Evolutionary conservation across 306 rosid species (phyloP).

Genomic region (Prunus fruticosa): DNA sequence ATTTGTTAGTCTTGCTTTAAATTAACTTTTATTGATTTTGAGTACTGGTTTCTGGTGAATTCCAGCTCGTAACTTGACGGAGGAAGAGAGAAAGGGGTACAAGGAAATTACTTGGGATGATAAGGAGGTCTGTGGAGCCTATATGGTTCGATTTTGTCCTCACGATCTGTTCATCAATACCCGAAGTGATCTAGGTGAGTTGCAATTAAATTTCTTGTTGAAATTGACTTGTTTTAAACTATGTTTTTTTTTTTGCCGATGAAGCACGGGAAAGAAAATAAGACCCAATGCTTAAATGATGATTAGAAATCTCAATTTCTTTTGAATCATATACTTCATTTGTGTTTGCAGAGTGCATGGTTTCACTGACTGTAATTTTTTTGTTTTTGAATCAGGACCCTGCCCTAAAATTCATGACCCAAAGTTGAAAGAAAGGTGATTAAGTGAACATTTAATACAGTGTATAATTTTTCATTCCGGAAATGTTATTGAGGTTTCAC

Average conservation of each 20-base stretch:
- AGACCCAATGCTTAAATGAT: background rate
- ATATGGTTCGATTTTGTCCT: slow-evolving; percentile 98
- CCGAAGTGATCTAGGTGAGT: slow-evolving; percentile 93
- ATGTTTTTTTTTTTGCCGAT: background rate
- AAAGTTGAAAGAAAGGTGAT: slow-evolving; percentile 94
- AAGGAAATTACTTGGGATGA: slow-evolving; percentile 91
- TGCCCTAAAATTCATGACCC: slow-evolving; percentile 89
- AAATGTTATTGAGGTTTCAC: background rate
- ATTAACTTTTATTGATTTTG: background rate
- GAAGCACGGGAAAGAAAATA: background rate
- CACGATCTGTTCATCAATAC: slow-evolving; percentile 97
- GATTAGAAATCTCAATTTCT: background rate
- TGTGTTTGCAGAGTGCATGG: slow-evolving; percentile 3
- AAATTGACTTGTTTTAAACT: background rate
- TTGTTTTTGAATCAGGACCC: slow-evolving; percentile 53
- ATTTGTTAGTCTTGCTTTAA: background rate
- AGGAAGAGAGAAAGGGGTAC: slow-evolving; percentile 81
- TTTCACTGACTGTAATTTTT: background rate
- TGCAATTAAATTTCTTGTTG: background rate
- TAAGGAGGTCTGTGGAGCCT: slow-evolving; percentile 87
- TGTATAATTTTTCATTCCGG: background rate
- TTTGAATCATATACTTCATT: background rate
- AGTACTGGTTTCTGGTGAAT: slow-evolving; percentile 13
- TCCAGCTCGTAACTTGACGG: slow-evolving; percentile 90
- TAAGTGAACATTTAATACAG: background rate